phyloP scores from a whole-genome alignment of 257 asterid genomes.

The Solanum chaucha region DNA sequence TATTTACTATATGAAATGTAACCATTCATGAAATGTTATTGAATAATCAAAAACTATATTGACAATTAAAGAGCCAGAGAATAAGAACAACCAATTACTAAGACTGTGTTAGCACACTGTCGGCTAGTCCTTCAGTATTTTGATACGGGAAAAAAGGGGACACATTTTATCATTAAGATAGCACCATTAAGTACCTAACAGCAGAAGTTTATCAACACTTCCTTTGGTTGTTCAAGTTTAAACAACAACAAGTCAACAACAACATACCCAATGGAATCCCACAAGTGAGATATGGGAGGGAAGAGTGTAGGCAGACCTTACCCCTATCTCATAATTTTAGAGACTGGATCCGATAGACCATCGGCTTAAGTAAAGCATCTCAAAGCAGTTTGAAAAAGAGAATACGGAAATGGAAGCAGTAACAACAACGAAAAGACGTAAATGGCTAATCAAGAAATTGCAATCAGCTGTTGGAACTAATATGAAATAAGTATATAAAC shows the following conservation, averaged over 20 bases:
- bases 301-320: background rate
- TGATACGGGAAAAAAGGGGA: background rate
- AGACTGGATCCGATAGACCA: background rate
- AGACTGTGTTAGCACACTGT: background rate
- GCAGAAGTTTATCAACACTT: background rate
- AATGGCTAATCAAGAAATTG: background rate
- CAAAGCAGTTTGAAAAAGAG: background rate
- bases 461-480: background rate
- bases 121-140: background rate
- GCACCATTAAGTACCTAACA: background rate
- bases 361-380: background rate
- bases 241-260: background rate
- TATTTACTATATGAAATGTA: background rate
- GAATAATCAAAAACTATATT: background rate
- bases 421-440: background rate
- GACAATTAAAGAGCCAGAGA: background rate
- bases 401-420: background rate
- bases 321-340: background rate
- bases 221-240: background rate
- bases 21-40: background rate
- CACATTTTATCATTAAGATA: background rate
- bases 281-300: background rate
- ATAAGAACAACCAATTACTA: background rate
- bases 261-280: background rate
- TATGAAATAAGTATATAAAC: background rate